Percentiles rank a stretch among this genome's conserved stretches.
These are phyloP conservation scores for Dunaliella sp. DNA, from an alignment of 139 green algal species.

Conservation along the genomic window DNA sequence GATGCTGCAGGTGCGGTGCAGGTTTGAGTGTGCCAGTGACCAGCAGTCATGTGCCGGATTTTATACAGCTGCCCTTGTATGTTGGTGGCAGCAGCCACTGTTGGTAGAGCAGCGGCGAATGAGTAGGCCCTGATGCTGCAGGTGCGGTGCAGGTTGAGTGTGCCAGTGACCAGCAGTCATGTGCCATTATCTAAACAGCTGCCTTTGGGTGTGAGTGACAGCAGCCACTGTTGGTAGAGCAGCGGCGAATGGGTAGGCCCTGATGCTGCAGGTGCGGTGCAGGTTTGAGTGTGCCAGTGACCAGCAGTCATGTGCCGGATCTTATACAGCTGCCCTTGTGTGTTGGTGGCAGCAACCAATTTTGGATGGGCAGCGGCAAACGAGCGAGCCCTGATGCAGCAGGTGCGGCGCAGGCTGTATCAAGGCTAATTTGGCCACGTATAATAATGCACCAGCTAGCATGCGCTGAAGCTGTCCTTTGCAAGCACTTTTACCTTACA, in stretches of 20 bases:
- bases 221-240: slow-evolving; percentile 4
- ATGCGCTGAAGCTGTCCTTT: too few relatives aligned
- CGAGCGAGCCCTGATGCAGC: neutral
- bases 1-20: slow-evolving; percentile 18
- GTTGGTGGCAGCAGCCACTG: neutral
- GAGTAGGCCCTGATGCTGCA: neutral
- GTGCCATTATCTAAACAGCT: too few relatives aligned
- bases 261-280: slow-evolving; percentile 24
- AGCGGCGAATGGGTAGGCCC: slow-evolving; percentile 26
- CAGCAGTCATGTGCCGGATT: too few relatives aligned
- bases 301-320: too few relatives aligned
- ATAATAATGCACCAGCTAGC: too few relatives aligned
- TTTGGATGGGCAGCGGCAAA: neutral
- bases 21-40: too few relatives aligned
- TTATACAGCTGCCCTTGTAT: too few relatives aligned
- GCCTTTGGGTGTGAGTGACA: slow-evolving; percentile 27
- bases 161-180: neutral
- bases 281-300: too few relatives aligned
- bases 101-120: neutral
- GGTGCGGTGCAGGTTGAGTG: neutral
- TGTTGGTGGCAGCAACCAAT: neutral
- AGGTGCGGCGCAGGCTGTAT: neutral
- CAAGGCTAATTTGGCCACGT: too few relatives aligned
- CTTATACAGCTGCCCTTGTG: too few relatives aligned
- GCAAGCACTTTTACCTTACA: too few relatives aligned